Conservation (phyloP, 2,329 filamentous ascomycete species). For the Colletotrichum tabaci region DNA sequence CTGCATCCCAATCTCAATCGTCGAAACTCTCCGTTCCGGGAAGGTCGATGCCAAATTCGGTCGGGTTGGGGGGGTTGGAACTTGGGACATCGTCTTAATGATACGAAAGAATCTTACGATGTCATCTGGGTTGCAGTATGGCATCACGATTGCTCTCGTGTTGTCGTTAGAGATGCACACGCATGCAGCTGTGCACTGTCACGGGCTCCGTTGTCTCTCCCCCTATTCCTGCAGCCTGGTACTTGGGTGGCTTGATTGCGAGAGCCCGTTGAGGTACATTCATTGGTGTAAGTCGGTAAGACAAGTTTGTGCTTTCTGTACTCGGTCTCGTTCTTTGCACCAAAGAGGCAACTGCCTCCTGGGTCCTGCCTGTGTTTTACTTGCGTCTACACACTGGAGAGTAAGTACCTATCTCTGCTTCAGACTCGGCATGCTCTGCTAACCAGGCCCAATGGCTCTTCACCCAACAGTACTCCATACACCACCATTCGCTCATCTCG, state of each 20-base stretch:
- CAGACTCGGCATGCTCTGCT: background rate
- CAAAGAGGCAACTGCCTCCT: background rate
- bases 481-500: background rate
- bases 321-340: background rate
- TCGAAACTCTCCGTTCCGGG: conserved; percentile 28
- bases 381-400: background rate
- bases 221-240: background rate
- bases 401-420: conserved; percentile 3
- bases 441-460: background rate
- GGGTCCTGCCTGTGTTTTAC: too few species aligned
- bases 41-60: background rate
- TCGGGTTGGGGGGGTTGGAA: too few species aligned
- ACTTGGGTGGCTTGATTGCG: background rate
- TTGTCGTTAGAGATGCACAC: background rate
- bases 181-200: background rate
- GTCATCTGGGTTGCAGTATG: background rate
- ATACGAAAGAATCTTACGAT: background rate
- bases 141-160: background rate
- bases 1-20: background rate
- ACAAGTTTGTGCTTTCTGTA: background rate
- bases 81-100: background rate
- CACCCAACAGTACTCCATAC: background rate
- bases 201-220: background rate
- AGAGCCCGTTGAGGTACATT: background rate
- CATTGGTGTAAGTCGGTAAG: background rate